Evolutionary conservation across 345 rosid genomes (phyloP).

Genomic region (Salix viminalis): DNA sequence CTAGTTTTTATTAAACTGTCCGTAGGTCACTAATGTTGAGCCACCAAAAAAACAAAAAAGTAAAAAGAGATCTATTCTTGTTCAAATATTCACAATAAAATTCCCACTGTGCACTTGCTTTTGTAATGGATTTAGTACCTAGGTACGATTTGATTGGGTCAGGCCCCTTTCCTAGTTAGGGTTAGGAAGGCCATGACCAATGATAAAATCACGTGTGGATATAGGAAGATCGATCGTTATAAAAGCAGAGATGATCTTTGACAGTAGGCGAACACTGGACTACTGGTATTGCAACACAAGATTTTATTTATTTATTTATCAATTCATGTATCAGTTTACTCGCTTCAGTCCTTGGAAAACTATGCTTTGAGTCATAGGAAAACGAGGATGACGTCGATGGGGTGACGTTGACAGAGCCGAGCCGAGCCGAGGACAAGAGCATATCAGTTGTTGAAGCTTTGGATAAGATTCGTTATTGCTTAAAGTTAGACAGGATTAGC

Average conservation of each 20-base stretch:
- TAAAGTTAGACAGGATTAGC: background rate
- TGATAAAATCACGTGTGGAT: background rate
- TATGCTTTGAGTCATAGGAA: too few species aligned
- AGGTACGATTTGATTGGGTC: background rate
- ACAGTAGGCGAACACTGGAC: slow-evolving; percentile 5
- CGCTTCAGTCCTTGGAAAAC: background rate
- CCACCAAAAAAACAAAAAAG: background rate
- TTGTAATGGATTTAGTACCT: background rate
- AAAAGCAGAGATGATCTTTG: background rate
- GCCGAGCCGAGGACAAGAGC: background rate
- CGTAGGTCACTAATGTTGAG: background rate
- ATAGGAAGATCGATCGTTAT: background rate
- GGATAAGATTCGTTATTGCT: background rate
- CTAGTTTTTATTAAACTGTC: too few species aligned
- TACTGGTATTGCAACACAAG: background rate
- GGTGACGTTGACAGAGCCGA: background rate
- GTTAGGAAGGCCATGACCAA: background rate
- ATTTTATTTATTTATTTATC: too few species aligned
- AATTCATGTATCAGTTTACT: background rate
- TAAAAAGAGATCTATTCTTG: too few species aligned
- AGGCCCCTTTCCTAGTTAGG: background rate
- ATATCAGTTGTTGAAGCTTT: background rate
- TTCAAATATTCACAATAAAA: too few species aligned
- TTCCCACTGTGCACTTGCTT: too few species aligned
- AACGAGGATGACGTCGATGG: background rate